phyloP scores from a whole-genome alignment of 768 basidiomycete species.

The Hydnomerulius pinastri region DNA sequence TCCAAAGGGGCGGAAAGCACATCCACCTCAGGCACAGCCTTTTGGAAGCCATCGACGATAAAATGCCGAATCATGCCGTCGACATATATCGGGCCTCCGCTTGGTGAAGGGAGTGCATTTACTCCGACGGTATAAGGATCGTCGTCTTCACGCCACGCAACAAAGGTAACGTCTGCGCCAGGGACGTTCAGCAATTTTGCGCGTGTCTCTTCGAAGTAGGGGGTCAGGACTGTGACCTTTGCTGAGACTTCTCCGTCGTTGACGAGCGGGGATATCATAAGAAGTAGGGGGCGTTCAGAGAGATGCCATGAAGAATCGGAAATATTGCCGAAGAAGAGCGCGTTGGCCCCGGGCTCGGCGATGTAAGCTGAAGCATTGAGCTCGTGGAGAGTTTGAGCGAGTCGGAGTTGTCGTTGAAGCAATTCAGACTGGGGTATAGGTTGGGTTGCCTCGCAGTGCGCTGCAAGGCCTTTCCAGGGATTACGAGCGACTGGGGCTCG shows the following conservation, averaged over 20 bases:
- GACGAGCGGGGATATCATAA: slow-evolving; percentile 54
- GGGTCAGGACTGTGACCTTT: slow-evolving; percentile 66
- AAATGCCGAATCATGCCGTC: slow-evolving; percentile 65
- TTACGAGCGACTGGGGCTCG: not conserved
- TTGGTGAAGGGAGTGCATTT: slow-evolving; percentile 26
- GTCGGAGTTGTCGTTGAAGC: slow-evolving; percentile 49
- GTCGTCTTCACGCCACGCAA: slow-evolving; percentile 68
- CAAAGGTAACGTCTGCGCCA: slow-evolving; percentile 43
- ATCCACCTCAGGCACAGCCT: slow-evolving; percentile 38
- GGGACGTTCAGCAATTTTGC: slow-evolving; percentile 64
- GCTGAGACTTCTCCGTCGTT: slow-evolving; percentile 33
- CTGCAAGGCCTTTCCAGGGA: slow-evolving; percentile 29
- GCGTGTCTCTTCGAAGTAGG: slow-evolving; percentile 73
- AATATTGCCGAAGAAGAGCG: slow-evolving; percentile 73
- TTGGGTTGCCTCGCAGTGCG: slow-evolving; percentile 49
- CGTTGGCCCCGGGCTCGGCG: slow-evolving; percentile 75
- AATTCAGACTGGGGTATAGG: slow-evolving; percentile 52
- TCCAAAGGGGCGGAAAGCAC: slow-evolving; percentile 54
- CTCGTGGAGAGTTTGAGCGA: slow-evolving; percentile 50
- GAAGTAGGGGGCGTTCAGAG: slow-evolving; percentile 77
- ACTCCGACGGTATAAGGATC: slow-evolving; percentile 61
- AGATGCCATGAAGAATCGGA: slow-evolving; percentile 62
- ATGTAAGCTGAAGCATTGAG: slow-evolving; percentile 70
- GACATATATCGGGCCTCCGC: slow-evolving; percentile 49
- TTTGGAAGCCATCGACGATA: slow-evolving; percentile 61